Base-by-base conservation (phyloP, 2,329 filamentous ascomycete species). In the Calonectria hawksworthii region DNA sequence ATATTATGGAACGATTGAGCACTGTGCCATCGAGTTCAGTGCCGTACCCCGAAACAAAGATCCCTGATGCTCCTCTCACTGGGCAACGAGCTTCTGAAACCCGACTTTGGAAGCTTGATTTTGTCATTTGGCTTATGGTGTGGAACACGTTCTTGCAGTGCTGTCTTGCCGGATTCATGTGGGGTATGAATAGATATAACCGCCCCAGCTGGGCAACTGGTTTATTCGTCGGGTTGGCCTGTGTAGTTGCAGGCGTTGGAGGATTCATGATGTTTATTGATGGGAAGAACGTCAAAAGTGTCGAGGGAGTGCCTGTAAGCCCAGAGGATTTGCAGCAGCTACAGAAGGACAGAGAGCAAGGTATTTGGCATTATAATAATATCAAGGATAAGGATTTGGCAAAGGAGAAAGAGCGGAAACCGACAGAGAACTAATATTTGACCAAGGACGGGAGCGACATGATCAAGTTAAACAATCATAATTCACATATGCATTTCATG, bases 161-260 rank as follows among this genome's bases (percentile, higher is more conserved):
- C 50, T 89, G 92, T 23, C 88, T 98, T 2, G 94, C 92, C 11
- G 93, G 90, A 4, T 94, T 95, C 85, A 98, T 98, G 95, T 98
- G 94, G 94, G 92, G 91, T 2, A 88, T 94, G 84, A 94, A 95
- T 81, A 88, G 94, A 28, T 93, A 92, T 80, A 86, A 93, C 28
- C 88, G 95, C n/a, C 95, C 95, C 0, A 90, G 91, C 28, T 98
- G 95, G 95, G 90, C 92, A 14, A 96, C 94, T 0, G 95, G 95
- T 1, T 85, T 96, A 0, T 95, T 97, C 81, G 93, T 98, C 23
- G 94, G 91, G 3, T 82, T 96, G 8, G 95, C 92, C 3, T 96
- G 93, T 80, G 88, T 93, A 26, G 92, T 94, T 7, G 93, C 93
- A 10, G 93, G 89, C 21, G 82, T 91, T 28, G 95, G 92, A 21